Percentiles rank a stretch among this genome's conserved stretches.
Evolutionary conservation across 805 yeast species (phyloP).

Genomic region (Cyberlindnera meyerae): DNA sequence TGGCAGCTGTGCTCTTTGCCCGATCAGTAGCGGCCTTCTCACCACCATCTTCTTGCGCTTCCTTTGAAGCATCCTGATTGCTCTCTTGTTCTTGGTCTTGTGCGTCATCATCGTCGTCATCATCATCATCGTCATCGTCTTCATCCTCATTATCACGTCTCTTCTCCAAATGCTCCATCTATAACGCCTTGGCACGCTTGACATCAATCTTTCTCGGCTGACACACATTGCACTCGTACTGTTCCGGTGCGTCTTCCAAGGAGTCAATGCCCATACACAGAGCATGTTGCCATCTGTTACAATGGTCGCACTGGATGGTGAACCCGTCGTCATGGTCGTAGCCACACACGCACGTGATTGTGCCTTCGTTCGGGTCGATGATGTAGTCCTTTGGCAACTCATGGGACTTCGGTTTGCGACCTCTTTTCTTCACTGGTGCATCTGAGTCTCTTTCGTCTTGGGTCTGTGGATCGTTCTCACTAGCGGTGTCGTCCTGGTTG

Average conservation of each 20-base stretch:
- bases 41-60: too few species aligned
- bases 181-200: slow-evolving; percentile 38
- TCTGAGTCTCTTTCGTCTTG: slow-evolving; percentile 2
- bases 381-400: slow-evolving; percentile 34
- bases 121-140: slow-evolving; percentile 4
- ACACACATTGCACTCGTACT: slow-evolving; percentile 75
- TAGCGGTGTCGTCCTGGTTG: slow-evolving; percentile 7
- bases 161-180: slow-evolving; percentile 25
- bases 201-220: slow-evolving; percentile 47
- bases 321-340: slow-evolving; percentile 87
- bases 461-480: slow-evolving; percentile 2
- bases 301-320: slow-evolving; percentile 89
- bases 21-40: too few species aligned
- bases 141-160: slow-evolving; percentile 14
- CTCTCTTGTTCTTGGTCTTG: too few species aligned
- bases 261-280: slow-evolving; percentile 77
- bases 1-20: too few species aligned
- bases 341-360: slow-evolving; percentile 86
- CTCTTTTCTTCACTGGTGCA: slow-evolving; percentile 5
- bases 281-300: slow-evolving; percentile 94
- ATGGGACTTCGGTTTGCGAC: slow-evolving; percentile 11
- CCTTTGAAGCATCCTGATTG: too few species aligned
- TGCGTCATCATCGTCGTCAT: slow-evolving; percentile 6
- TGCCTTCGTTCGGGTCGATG: slow-evolving; percentile 78
- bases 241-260: slow-evolving; percentile 75